phyloP scores from a whole-genome alignment of 1,284 basidiomycete genomes.

The Vanrija sp. region DNA sequence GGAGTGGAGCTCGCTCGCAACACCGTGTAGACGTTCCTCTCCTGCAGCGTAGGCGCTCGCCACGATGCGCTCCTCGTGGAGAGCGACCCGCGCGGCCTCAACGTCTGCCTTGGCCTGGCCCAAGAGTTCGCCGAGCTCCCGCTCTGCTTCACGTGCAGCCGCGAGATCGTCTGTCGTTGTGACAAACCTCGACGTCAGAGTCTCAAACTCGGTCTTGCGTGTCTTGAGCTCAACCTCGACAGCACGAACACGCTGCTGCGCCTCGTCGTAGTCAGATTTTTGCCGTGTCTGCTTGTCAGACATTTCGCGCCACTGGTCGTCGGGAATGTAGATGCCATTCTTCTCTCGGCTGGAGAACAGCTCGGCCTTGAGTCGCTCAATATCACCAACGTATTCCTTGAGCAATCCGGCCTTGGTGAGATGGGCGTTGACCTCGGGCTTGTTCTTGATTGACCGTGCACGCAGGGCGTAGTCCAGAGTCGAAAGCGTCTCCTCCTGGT shows the following conservation, averaged over 20 bases:
- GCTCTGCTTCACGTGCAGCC: slow-evolving; percentile 51
- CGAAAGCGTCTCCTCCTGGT: slow-evolving; percentile 95
- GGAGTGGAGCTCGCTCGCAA: slow-evolving; percentile 66
- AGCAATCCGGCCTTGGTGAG: slow-evolving; percentile 89
- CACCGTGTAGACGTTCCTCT: slow-evolving; percentile 65
- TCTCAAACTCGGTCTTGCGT: slow-evolving; percentile 84
- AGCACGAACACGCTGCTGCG: slow-evolving; percentile 73
- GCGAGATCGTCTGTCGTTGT: slow-evolving; percentile 70
- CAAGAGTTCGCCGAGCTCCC: slow-evolving; percentile 58
- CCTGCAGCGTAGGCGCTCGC: slow-evolving; percentile 71
- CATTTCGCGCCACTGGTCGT: slow-evolving; percentile 83
- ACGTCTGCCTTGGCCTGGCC: slow-evolving; percentile 59
- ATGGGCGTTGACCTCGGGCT: slow-evolving; percentile 91
- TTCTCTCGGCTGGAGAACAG: slow-evolving; percentile 82
- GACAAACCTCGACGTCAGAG: slow-evolving; percentile 71
- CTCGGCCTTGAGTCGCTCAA: slow-evolving; percentile 88
- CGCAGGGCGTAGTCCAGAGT: slow-evolving; percentile 96
- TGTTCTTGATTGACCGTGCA: slow-evolving; percentile 93
- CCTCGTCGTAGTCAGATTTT: slow-evolving; percentile 72
- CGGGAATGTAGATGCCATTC: slow-evolving; percentile 88
- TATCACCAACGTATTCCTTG: slow-evolving; percentile 93
- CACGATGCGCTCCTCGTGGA: slow-evolving; percentile 74
- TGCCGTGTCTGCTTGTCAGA: slow-evolving; percentile 68
- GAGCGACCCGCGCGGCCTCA: slow-evolving; percentile 55
- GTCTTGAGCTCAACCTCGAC: slow-evolving; percentile 74